A percentile compares a stretch with the other conserved stretches of the same genome.
Evolutionary conservation across 768 basidiomycete genomes (phyloP).

Genomic region (Vararia minispora): DNA sequence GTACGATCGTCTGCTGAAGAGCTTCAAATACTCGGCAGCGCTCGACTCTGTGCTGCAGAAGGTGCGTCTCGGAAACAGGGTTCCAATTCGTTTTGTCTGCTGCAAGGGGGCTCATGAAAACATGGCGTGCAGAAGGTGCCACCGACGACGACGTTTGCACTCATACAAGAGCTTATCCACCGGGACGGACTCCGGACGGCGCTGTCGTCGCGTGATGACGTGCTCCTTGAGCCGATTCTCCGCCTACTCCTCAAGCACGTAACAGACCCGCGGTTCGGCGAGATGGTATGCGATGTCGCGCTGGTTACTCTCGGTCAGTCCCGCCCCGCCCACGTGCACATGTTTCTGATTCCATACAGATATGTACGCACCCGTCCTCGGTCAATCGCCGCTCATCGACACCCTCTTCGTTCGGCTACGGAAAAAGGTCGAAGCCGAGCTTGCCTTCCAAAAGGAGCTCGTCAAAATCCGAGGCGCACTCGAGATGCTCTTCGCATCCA

Average conservation of each 20-base stretch:
- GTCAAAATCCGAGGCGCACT: slow-evolving; percentile 76
- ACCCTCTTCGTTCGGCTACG: slow-evolving; percentile 70
- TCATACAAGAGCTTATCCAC: slow-evolving; percentile 88
- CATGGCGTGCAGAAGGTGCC: slow-evolving; percentile 50
- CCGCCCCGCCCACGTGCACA: background rate
- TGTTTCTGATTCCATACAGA: slow-evolving; percentile 35
- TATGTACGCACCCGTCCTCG: slow-evolving; percentile 85
- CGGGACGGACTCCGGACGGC: slow-evolving; percentile 83
- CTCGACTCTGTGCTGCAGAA: slow-evolving; percentile 85
- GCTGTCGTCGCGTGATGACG: slow-evolving; percentile 84
- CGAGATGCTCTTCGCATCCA: slow-evolving; percentile 77
- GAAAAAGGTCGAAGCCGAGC: slow-evolving; percentile 76
- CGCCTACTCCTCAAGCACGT: slow-evolving; percentile 76
- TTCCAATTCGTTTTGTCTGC: no score
- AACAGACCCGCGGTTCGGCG: slow-evolving; percentile 87
- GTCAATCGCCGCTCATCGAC: slow-evolving; percentile 90
- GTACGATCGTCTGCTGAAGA: slow-evolving; percentile 84
- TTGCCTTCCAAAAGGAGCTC: slow-evolving; percentile 82
- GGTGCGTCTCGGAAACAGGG: slow-evolving; percentile 39
- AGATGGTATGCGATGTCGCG: slow-evolving; percentile 73
- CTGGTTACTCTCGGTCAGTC: slow-evolving; percentile 71
- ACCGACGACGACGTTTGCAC: slow-evolving; percentile 77
- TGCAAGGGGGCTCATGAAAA: no score
- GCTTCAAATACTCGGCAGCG: slow-evolving; percentile 90
- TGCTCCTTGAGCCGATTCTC: slow-evolving; percentile 87